These are phyloP conservation scores for Apodospora peruviana DNA, from an alignment of 495 filamentous ascomycete species.

Conservation along the genomic window DNA sequence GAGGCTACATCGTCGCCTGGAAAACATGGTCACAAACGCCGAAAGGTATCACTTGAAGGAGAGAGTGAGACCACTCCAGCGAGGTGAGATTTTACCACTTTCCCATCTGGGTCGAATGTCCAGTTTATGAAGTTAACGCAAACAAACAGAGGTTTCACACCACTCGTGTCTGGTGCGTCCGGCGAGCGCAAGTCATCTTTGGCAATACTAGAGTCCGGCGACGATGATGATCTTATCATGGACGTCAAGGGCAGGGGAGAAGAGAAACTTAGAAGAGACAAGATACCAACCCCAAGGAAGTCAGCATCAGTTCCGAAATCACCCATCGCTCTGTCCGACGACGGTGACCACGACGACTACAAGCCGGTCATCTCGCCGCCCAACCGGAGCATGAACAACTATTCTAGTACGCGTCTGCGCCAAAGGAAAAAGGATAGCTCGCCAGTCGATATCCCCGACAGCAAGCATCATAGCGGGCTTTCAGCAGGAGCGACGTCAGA, in stretches of 20 bases:
- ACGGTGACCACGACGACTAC: neutral
- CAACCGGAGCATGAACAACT: neutral
- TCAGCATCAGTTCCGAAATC: neutral
- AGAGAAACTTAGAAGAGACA: constrained; percentile 11
- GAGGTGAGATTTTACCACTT: neutral
- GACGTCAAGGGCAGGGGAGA: constrained; percentile 30
- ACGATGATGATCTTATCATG: constrained; percentile 20
- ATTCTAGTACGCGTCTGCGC: too few relatives aligned
- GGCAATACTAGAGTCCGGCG: neutral
- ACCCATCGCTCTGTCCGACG: neutral
- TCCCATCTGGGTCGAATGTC: neutral
- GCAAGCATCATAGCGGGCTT: neutral
- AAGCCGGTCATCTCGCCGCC: neutral
- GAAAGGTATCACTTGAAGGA: constrained; percentile 10
- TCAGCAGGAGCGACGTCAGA: neutral
- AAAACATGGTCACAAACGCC: constrained; percentile 9
- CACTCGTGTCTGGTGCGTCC: neutral
- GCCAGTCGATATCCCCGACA: constrained; percentile 1
- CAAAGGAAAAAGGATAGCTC: constrained; percentile 2
- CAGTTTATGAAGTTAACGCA: too few relatives aligned
- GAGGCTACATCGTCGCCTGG: neutral
- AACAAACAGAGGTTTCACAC: neutral
- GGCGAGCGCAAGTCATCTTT: neutral
- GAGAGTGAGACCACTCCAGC: neutral
- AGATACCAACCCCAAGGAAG: constrained; percentile 1